Conservation (phyloP, 352 stramenopile genomes). For the Elongisporangium senticosum region DNA sequence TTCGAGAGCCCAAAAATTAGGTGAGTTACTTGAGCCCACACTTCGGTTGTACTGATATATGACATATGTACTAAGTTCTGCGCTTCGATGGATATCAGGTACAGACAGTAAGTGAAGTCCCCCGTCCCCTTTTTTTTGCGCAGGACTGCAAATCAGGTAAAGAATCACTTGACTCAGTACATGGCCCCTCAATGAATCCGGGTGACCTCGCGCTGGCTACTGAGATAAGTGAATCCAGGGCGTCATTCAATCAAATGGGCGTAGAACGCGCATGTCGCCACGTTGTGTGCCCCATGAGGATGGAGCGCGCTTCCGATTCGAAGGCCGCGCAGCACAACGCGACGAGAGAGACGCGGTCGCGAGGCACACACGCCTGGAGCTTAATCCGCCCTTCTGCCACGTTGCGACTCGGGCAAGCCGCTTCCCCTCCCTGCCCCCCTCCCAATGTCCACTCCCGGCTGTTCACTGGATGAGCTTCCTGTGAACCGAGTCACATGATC, state of each 20-base stretch:
- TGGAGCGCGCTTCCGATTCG: background rate
- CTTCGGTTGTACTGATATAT: background rate
- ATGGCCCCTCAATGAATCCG: background rate
- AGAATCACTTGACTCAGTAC: background rate
- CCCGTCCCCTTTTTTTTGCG: background rate
- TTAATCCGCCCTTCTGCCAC: background rate
- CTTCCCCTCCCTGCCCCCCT: too few species aligned
- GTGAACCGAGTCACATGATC: background rate
- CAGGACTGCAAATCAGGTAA: background rate
- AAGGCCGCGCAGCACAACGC: background rate
- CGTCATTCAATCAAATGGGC: background rate
- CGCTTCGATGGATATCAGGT: background rate
- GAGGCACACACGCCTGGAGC: background rate
- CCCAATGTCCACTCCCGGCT: too few species aligned
- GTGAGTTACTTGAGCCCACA: background rate
- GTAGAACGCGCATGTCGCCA: background rate
- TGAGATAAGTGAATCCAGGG: background rate
- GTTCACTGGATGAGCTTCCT: background rate
- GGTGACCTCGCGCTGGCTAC: background rate
- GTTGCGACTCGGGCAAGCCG: background rate
- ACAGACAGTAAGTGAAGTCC: background rate
- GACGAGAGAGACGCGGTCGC: background rate
- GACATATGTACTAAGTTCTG: background rate
- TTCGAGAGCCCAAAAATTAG: background rate
- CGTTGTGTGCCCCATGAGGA: background rate